Base-by-base conservation (phyloP, 164 flowering plant genomes). In the Annona squamosa region DNA sequence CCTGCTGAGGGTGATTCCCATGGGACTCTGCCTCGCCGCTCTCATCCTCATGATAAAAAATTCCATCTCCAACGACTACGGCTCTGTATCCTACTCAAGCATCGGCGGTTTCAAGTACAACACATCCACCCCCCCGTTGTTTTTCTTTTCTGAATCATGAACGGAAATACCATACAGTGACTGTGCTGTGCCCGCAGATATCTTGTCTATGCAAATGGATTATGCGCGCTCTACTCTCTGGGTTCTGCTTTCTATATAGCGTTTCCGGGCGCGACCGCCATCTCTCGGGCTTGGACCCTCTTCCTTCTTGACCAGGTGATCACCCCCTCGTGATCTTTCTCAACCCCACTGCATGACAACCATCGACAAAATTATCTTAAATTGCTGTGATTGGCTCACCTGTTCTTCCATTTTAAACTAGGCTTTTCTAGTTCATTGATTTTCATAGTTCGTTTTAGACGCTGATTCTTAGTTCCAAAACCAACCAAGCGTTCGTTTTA, bases 171-270 rank as follows among this genome's bases (percentile, higher is more conserved):
- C 2, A 48, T 66, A 18, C 26, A 5, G 16, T n/a, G 7, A 6
- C 7, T 63, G 3, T 17, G 65, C 26, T 26, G 66, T 16, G 19
- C 4, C n/a, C 17, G 77, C 83, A 93, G 98, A 88, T 94, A 87
- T 72, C 78, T 92, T 74, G 94, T 95, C 65, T 94, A 95, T 78
- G 98, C 93, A 4, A 92, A 93, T 78, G 98, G 94, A 1, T 75
- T 92, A 1, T 91, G 98, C 73, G 99, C 98, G 0, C 96, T 87
- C n/a, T 95, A 93, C 77, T 95, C 99, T 5, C 88, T 95, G 63
- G 85, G 93, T 19, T 86, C 97, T 4, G 96, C 98, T 0, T 74
- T 89, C 41, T 76, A 81, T 12, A 79, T 86, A 7, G 91, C 89
- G 7, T 74, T 82, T 79, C 87, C 89, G 66, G 89, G 87, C n/a